phyloP scores from a whole-genome alignment of 2,329 filamentous ascomycete species.

The Aspergillus ochraceoroseus region DNA sequence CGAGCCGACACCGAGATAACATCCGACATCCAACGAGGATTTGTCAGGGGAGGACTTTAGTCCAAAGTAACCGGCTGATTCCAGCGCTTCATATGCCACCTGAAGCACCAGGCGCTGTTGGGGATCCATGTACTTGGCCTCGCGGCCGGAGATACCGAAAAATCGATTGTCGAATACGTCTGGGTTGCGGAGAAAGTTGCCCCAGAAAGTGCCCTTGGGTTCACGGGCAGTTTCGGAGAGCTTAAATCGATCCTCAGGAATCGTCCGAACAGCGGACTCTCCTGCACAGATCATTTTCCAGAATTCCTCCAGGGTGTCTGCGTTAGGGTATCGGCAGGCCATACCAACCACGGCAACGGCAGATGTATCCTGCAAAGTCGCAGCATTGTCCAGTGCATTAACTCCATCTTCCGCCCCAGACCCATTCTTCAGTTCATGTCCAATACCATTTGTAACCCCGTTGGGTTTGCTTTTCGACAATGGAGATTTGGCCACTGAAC shows the following conservation, averaged over 20 bases:
- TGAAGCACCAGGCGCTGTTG: constrained; percentile 10
- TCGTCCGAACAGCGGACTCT: constrained; percentile 5
- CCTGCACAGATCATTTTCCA: neutral
- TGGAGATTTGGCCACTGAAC: too few relatives aligned
- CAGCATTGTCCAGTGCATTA: too few relatives aligned
- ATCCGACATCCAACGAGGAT: constrained; percentile 28
- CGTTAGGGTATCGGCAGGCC: neutral
- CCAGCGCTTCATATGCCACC: constrained; percentile 8
- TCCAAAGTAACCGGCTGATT: constrained; percentile 3
- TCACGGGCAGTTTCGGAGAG: constrained; percentile 23
- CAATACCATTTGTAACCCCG: too few relatives aligned
- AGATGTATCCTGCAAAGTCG: neutral
- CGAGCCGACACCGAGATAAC: constrained; percentile 34
- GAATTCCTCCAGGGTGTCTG: neutral
- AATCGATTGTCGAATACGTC: constrained; percentile 33
- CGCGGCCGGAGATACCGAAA: constrained; percentile 20
- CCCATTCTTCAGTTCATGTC: too few relatives aligned
- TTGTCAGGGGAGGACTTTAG: neutral
- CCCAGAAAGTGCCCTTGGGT: constrained; percentile 15
- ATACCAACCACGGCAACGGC: neutral
- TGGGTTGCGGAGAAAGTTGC: constrained; percentile 19
- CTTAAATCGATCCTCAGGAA: constrained; percentile 22
- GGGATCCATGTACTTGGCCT: constrained; percentile 8
- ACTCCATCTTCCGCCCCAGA: too few relatives aligned
- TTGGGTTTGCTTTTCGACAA: too few relatives aligned